These are phyloP conservation scores for Speleostelium caveatum DNA, from an alignment of 78 protist genomes.

Conservation along the genomic window DNA sequence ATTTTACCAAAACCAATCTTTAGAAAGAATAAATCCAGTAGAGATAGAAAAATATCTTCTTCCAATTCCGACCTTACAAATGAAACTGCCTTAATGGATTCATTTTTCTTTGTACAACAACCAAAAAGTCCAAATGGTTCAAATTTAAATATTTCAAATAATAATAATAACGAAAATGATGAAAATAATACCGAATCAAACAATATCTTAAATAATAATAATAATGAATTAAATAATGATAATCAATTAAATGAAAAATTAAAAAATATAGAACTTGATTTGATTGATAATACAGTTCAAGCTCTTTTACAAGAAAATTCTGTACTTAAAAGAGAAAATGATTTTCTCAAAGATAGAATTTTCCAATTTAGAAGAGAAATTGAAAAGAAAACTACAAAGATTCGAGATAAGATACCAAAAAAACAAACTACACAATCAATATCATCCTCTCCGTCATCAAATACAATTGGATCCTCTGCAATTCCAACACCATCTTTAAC, in stretches of 20 bases:
- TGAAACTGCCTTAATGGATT: slow-evolving; percentile 31
- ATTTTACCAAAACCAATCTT: slow-evolving; percentile 73
- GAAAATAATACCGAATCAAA: not conserved
- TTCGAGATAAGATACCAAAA: not conserved
- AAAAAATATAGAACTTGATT: slow-evolving; percentile 11
- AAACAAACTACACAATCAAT: not conserved
- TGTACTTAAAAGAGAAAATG: slow-evolving; percentile 13
- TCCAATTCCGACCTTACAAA: not conserved
- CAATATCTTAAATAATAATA: not conserved
- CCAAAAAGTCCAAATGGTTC: not conserved
- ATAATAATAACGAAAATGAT: not conserved
- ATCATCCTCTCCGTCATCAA: not conserved
- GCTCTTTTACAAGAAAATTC: slow-evolving; percentile 12
- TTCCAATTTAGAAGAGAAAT: slow-evolving; percentile 33
- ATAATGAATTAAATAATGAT: not conserved
- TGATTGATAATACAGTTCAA: not conserved
- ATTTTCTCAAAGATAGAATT: slow-evolving; percentile 35
- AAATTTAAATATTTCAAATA: not conserved
- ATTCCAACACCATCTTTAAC: not conserved
- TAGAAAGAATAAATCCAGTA: not conserved
- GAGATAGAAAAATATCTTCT: not conserved
- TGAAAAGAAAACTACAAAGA: slow-evolving; percentile 16
- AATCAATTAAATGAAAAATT: slow-evolving; percentile 8
- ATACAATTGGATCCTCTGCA: not conserved
- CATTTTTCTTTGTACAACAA: slow-evolving; percentile 27